Evolutionary conservation across 306 rosid genomes (phyloP).

Genomic region (Adenanthera pavonina): DNA sequence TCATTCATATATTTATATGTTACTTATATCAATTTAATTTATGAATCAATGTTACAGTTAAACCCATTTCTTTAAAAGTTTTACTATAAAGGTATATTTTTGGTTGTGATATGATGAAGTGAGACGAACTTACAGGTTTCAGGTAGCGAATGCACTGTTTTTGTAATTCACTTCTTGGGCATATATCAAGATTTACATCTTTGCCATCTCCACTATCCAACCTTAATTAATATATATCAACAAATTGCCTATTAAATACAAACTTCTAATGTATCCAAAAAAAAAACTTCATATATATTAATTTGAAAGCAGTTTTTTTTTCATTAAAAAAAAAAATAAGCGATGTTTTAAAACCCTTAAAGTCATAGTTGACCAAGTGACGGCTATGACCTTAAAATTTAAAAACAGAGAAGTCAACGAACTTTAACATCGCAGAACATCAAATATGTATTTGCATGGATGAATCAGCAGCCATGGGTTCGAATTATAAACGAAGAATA

Average conservation of each 20-base stretch:
- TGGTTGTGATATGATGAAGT: neutral
- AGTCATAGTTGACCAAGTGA: neutral
- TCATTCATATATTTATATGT: too few species aligned
- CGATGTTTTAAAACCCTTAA: neutral
- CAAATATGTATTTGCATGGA: too few species aligned
- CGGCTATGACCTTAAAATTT: neutral
- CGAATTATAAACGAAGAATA: too few species aligned
- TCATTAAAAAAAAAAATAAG: too few species aligned
- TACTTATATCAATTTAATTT: too few species aligned
- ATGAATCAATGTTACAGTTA: too few species aligned
- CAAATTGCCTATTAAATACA: neutral
- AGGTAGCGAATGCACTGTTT: conserved; percentile 80
- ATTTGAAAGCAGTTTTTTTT: too few species aligned
- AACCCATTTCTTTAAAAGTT: too few species aligned
- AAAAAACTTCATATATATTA: too few species aligned
- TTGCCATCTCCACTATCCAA: conserved; percentile 93
- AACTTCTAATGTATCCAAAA: too few species aligned
- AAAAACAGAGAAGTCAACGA: neutral
- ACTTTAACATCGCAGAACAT: neutral
- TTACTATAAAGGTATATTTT: too few species aligned
- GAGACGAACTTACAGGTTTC: conserved; percentile 72
- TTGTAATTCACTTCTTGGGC: conserved; percentile 63
- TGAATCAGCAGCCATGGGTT: too few species aligned
- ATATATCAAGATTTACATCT: conserved; percentile 63
- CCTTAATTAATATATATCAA: conserved; percentile 52